Evolutionary conservation across 805 yeast genomes (phyloP), one percentile per base, ranked within the genome.

Genomic region (Suhomyces xylopsoci): DNA sequence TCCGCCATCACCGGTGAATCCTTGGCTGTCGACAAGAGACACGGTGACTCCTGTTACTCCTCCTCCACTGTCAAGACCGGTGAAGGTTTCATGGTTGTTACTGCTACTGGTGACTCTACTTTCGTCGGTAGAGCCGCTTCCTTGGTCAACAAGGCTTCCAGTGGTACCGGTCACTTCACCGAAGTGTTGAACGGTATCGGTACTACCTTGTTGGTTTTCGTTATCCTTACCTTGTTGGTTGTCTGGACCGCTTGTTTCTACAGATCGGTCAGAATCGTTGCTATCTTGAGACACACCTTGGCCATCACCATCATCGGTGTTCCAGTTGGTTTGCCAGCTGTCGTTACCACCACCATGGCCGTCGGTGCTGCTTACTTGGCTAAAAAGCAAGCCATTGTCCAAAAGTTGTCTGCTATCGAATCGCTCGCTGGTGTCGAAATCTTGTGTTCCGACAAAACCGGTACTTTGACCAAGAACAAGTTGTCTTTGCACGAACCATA

Each of bases 351-450:
- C 68, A 91, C 97, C 74, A 90, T 91, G 97, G 97, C 97, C 76
- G 97, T 92, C 78, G 97, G 97, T 85, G 97, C 97, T 75, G 97
- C 97, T 71, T 90, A 91, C 87, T 81, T 91, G 71, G 97, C 97
- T 68, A 89, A 90, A 84, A 91, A 90, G 79, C 90, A 90, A 79
- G 97, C 97, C 65, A 91, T 91, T 82, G 97, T 91, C 67, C 97
- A 91, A 79, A 91, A 91, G 75, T 82, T 91, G 69, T 88, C 96
- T 74, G 97, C 97, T 63, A 91, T 91, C 79, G 97, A 91, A 80
- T 91, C 97, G 59, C 81, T 91, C 65, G 97, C 97, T 62, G 97
- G 97, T 85, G 97, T 91, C 70, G 97, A 92, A 80, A 90, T 91
- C 77, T 83, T 91, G 75, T 91, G 97, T 86, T 91, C 97, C 67